Base-by-base conservation (phyloP, 1,284 basidiomycete genomes). In the Fomitiporia mediterranea region DNA sequence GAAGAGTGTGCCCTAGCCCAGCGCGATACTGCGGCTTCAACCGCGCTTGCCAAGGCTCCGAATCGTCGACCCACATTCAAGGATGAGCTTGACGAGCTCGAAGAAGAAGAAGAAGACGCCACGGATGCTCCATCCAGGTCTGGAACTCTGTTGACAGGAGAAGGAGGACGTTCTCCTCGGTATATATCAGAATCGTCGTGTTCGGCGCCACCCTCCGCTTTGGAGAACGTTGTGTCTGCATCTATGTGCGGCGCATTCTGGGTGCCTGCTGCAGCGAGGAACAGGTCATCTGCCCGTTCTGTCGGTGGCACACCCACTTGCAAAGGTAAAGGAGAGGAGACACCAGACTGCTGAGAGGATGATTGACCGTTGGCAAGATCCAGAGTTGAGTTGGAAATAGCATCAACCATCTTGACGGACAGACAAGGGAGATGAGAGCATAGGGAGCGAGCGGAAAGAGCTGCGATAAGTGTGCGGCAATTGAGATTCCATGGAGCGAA, bases 161-260 rank as follows among this genome's bases (percentile, higher is more conserved):
- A 63, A 5, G 69, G 67, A 30, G 71, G 73, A 2, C 69, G 73
- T 23, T 72, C 72, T n/a, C 84, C 84, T 58, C 84, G 77, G 64
- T 83, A 86, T 55, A 87, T 84, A 64, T 83, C 80, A 23, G 68
- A 66, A 50, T 70, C 67, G 34, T 7, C 11, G 3, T 19, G 35
- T 17, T 56, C 44, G 13, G n/a, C 23, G 11, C 19, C 27, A 11
- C n/a, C 21, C 25, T 25, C 25, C 30, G 27, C 25, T 19, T 30
- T n/a, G 13, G 27, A 46, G 2, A 46, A 46, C 15, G 27, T 25
- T 30, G 23, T 25, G 27, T n/a, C 21, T 1, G 25, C 25, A 46
- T 15, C n/a, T 15, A 28, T 4, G 27, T 3, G 25, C 2, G 28
- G 2, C 2, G 23, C 25, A 17, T 5, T 15, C 21, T 13, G 11